A percentile compares a stretch with the other conserved stretches of the same genome.
Evolutionary conservation across 2,329 filamentous ascomycete genomes (phyloP).

Genomic region (Sclerotinia nivalis): DNA sequence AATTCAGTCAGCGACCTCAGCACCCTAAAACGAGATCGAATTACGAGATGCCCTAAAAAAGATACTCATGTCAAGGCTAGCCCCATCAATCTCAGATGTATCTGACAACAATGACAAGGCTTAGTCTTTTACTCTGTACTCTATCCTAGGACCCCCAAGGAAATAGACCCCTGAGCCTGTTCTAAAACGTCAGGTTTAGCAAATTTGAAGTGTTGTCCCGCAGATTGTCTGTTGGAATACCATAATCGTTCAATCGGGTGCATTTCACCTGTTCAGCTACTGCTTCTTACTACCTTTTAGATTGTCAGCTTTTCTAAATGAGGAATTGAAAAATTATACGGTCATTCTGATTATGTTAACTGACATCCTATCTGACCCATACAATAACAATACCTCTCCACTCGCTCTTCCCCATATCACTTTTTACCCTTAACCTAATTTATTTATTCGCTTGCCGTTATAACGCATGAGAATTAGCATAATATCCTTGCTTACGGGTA

Average conservation of each 20-base stretch:
- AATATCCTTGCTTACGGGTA: slow-evolving; percentile 3
- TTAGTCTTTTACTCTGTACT: background rate
- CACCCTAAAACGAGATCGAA: background rate
- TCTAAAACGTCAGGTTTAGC: slow-evolving; percentile 1
- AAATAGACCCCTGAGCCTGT: slow-evolving; percentile 1
- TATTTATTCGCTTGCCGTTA: background rate
- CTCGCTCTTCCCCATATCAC: slow-evolving; percentile 16
- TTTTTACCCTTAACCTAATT: slow-evolving; percentile 7
- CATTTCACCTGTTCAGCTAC: background rate
- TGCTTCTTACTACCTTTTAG: slow-evolving; percentile 1
- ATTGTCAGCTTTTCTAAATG: slow-evolving; percentile 19
- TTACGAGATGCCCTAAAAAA: slow-evolving; percentile 9
- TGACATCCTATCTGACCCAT: background rate
- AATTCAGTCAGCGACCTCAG: background rate
- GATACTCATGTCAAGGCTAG: background rate
- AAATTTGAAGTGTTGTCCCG: slow-evolving; percentile 8
- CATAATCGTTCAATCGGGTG: background rate
- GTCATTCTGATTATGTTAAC: slow-evolving; percentile 2
- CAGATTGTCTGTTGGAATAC: slow-evolving; percentile 17
- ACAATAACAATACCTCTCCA: background rate
- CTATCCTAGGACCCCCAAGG: slow-evolving; percentile 1
- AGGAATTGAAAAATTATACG: background rate
- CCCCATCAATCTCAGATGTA: background rate
- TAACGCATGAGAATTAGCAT: slow-evolving; percentile 1
- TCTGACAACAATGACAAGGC: slow-evolving; percentile 14